Percentiles rank a stretch among this genome's conserved stretches.
phyloP scores from a whole-genome alignment of 2,329 filamentous ascomycete genomes.

The Stachybotrys echinatus region DNA sequence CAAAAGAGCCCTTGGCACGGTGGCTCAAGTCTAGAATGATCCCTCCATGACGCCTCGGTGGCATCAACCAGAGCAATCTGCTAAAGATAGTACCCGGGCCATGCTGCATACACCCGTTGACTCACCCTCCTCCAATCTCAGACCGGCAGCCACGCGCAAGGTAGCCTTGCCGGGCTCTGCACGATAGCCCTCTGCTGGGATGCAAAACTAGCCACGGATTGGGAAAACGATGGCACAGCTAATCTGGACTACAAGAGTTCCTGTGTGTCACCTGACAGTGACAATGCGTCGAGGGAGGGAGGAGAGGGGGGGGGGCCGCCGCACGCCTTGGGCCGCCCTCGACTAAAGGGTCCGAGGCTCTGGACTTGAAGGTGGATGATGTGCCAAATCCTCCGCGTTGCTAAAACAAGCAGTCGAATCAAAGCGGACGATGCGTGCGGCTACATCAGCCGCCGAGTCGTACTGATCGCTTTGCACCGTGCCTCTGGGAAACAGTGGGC shows the following conservation, averaged over 20 bases:
- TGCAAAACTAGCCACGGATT: background rate
- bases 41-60: no score
- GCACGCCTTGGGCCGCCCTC: no score
- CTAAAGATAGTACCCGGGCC: background rate
- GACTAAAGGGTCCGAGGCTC: no score
- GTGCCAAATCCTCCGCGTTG: background rate
- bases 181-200: background rate
- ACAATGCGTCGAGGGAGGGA: no score
- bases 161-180: background rate
- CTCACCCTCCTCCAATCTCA: background rate
- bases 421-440: background rate
- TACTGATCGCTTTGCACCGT: no score
- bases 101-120: background rate
- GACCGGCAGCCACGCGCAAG: background rate
- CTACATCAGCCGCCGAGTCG: background rate
- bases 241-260: background rate
- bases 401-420: background rate
- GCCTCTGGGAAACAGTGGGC: background rate
- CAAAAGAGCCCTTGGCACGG: no score
- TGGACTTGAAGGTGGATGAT: background rate
- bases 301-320: no score
- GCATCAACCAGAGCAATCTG: no score
- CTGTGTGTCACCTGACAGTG: background rate
- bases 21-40: no score
- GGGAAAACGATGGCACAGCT: background rate